phyloP scores from a whole-genome alignment of 345 rosid genomes.

The Euphorbia peplus region DNA sequence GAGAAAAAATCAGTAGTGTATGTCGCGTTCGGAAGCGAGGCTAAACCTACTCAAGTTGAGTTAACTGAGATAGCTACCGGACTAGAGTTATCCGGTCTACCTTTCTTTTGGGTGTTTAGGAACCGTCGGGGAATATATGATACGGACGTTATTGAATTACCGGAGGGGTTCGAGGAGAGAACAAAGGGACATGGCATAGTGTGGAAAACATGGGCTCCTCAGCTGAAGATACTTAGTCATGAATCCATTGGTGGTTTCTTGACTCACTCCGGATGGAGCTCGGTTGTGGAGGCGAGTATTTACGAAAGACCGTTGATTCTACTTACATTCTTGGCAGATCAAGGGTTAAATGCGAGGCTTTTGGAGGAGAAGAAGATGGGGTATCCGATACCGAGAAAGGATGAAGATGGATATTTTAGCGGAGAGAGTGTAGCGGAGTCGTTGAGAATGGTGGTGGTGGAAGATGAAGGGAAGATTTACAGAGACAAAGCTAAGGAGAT shows the following conservation, averaged over 20 bases:
- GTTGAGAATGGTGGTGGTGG: slow-evolving; percentile 30
- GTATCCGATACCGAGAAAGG: slow-evolving; percentile 32
- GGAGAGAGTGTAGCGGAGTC: slow-evolving; percentile 39
- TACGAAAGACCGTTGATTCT: slow-evolving; percentile 33
- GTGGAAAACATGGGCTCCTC: slow-evolving; percentile 39
- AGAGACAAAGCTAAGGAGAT: slow-evolving; percentile 16
- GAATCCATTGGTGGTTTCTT: slow-evolving; percentile 44
- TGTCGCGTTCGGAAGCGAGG: slow-evolving; percentile 22
- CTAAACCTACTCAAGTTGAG: slow-evolving; percentile 12
- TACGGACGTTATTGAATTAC: slow-evolving; percentile 16
- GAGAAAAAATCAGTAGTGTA: slow-evolving; percentile 3
- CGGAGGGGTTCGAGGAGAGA: slow-evolving; percentile 32
- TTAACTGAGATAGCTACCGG: slow-evolving; percentile 11
- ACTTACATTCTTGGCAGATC: slow-evolving; percentile 40
- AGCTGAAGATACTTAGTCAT: slow-evolving; percentile 37
- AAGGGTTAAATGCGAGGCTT: slow-evolving; percentile 47
- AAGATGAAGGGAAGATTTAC: slow-evolving; percentile 25
- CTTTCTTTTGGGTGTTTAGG: slow-evolving; percentile 21
- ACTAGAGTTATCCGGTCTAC: slow-evolving; percentile 11
- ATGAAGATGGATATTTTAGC: slow-evolving; percentile 39
- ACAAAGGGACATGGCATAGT: slow-evolving; percentile 27
- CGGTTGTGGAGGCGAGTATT: slow-evolving; percentile 39
- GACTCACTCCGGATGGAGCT: slow-evolving; percentile 49
- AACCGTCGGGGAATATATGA: slow-evolving; percentile 6
- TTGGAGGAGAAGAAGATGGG: slow-evolving; percentile 36